These are phyloP conservation scores for Neurospora africana DNA, from an alignment of 495 filamentous ascomycete genomes.

Conservation along the genomic window DNA sequence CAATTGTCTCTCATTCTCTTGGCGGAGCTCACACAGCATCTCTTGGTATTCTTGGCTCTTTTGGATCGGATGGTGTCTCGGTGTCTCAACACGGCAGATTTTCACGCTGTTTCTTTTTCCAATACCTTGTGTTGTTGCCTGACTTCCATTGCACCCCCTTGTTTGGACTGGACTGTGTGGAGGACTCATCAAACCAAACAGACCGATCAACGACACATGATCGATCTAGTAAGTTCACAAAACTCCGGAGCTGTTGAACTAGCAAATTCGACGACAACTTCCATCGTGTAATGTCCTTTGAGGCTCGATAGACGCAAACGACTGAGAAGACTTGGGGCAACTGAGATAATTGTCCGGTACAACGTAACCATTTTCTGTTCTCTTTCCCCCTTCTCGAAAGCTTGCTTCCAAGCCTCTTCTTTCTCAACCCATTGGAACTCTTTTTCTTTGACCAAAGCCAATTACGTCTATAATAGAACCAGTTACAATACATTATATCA, in stretches of 20 bases:
- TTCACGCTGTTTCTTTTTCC: background rate
- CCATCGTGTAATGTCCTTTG: background rate
- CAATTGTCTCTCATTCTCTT: background rate
- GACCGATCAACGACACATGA: background rate
- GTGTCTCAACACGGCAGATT: background rate
- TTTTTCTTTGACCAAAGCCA: background rate
- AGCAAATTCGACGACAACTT: background rate
- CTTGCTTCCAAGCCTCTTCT: background rate
- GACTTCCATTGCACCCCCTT: background rate
- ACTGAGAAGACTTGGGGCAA: background rate
- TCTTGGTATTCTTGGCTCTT: background rate
- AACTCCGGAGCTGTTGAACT: background rate
- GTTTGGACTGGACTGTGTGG: background rate
- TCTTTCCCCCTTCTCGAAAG: background rate
- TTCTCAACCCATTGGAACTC: background rate
- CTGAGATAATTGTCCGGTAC: background rate
- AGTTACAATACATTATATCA: background rate
- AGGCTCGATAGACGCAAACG: background rate
- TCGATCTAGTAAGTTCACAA: background rate
- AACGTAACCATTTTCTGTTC: background rate
- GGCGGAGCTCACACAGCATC: background rate
- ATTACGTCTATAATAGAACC: background rate
- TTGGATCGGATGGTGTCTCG: background rate
- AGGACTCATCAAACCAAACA: background rate
- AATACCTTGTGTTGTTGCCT: background rate